Conservation (phyloP, 805 yeast genomes). For the Schizosaccharomyces cryophilus region DNA sequence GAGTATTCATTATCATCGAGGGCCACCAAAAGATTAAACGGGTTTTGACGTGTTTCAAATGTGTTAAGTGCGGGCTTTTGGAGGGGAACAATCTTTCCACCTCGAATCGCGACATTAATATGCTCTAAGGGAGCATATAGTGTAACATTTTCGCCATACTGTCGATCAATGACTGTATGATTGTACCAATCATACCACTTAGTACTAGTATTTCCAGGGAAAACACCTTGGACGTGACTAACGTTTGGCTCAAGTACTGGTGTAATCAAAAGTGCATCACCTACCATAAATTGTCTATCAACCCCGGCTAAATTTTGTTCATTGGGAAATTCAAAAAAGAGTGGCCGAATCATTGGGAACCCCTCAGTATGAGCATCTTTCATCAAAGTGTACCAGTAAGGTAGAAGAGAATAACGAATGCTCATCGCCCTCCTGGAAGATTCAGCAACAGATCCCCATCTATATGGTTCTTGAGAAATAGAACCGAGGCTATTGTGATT, state of each 20-base stretch:
- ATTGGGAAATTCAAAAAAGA: constrained; percentile 32
- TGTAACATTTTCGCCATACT: constrained; percentile 8
- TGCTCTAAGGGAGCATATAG: constrained; percentile 22
- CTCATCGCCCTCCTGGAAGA: constrained; percentile 13
- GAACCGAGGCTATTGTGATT: constrained; percentile 15
- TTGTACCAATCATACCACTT: constrained; percentile 5
- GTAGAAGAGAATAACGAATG: constrained; percentile 28
- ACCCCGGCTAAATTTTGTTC: constrained; percentile 19
- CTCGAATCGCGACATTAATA: constrained; percentile 37
- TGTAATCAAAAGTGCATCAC: constrained; percentile 28
- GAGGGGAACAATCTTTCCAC: constrained; percentile 37
- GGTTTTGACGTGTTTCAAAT: constrained; percentile 51
- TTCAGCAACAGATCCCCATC: constrained; percentile 13
- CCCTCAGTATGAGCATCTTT: constrained; percentile 29
- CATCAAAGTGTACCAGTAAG: constrained; percentile 43
- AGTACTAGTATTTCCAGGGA: constrained; percentile 16
- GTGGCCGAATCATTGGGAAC: constrained; percentile 37
- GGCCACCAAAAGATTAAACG: constrained; percentile 40
- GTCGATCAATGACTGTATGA: constrained; percentile 16
- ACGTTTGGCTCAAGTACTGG: constrained; percentile 36
- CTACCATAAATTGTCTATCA: constrained; percentile 51
- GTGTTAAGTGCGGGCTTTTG: constrained; percentile 25
- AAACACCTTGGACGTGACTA: constrained; percentile 15
- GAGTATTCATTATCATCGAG: constrained; percentile 23
- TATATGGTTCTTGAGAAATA: constrained; percentile 15